A percentile compares a stretch with the other conserved stretches of the same genome.
Conservation (phyloP, 495 filamentous ascomycete genomes). For the Neurospora terricola region DNA sequence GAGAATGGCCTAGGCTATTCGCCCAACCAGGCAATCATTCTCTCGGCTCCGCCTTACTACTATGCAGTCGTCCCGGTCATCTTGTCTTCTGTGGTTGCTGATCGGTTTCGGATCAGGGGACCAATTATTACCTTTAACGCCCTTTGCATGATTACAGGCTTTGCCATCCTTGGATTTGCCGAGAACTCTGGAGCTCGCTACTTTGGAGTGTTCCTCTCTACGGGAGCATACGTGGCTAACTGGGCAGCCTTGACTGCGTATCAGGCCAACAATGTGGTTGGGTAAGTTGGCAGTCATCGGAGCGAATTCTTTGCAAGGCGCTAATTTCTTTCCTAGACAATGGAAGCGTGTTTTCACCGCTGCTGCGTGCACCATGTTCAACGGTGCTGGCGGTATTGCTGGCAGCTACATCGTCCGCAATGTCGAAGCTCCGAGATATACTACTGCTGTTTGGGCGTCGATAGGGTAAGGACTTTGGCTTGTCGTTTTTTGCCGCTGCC, state of each 20-base stretch:
- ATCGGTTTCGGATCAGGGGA: conserved; percentile 53
- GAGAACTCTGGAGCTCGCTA: conserved; percentile 60
- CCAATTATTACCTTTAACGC: conserved; percentile 68
- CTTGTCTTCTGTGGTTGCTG: conserved; percentile 57
- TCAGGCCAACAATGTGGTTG: conserved; percentile 60
- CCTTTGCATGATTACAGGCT: conserved; percentile 58
- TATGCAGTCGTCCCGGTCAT: conserved; percentile 63
- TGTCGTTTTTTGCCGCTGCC: neutral
- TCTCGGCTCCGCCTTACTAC: conserved; percentile 70
- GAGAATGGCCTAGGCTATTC: conserved; percentile 63
- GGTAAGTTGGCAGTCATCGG: conserved; percentile 5
- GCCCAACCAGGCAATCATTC: conserved; percentile 53
- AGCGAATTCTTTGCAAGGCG: neutral
- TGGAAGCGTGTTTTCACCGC: conserved; percentile 70
- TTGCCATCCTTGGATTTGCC: conserved; percentile 64
- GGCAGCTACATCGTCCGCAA: conserved; percentile 65
- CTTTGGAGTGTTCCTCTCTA: conserved; percentile 63
- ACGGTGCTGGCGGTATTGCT: conserved; percentile 67
- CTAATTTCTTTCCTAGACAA: conserved; percentile 31
- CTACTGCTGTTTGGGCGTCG: conserved; percentile 62
- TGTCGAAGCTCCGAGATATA: conserved; percentile 57
- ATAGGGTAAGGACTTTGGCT: conserved; percentile 38
- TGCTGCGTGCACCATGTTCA: conserved; percentile 58
- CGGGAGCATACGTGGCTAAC: conserved; percentile 69
- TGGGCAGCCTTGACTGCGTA: conserved; percentile 72